Base-by-base conservation (phyloP, 2,329 filamentous ascomycete species). In the Microdochium bolleyi region DNA sequence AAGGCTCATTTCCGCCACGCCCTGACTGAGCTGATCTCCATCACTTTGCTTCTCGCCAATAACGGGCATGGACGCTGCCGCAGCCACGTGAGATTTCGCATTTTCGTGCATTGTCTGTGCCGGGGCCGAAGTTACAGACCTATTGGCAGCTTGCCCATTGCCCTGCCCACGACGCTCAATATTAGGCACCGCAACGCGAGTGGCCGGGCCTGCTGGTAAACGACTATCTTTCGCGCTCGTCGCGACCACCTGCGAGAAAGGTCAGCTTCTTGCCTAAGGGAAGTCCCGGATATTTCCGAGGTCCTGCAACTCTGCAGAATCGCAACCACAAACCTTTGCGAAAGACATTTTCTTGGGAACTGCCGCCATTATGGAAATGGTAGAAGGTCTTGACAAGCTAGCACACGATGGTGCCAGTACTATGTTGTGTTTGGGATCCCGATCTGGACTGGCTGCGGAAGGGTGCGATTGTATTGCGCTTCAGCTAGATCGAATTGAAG, bases 401-500 rank as follows among this genome's bases (percentile, higher is more conserved):
- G 5, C 14, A 7, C 11, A 11, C 27, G 11, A 30, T 30, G 27
- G 27, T 11, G 11, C 27, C 27, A 30, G 27, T 30, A 11, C 27
- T 5, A 30, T 5, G 5, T 30, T 30, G 27, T 30, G 27, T 30
- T 30, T 30, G 11, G 5, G 27, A 5, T 11, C 5, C 27, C 11
- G 27, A 30, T 5, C 27, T 30, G 27, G 27, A 30, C 27, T 30
- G 27, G 11, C 27, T 11, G 27, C 5, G 27, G 27, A 30, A 30
- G 5, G 11, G 27, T 30, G 27, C 27, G 27, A 30, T 30, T 11
- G 27, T 30, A 30, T 11, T 5, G 27, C 27, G 11, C 27, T 30
- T 30, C 27, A 30, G 27, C 11, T 30, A 30, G 27, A 30, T 68
- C 21, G 19, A 19, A 77, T 76, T 71, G 75, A 71, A 68, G 71